Conservation (phyloP, 148 eudicot genomes). For the Cornus controversa region DNA sequence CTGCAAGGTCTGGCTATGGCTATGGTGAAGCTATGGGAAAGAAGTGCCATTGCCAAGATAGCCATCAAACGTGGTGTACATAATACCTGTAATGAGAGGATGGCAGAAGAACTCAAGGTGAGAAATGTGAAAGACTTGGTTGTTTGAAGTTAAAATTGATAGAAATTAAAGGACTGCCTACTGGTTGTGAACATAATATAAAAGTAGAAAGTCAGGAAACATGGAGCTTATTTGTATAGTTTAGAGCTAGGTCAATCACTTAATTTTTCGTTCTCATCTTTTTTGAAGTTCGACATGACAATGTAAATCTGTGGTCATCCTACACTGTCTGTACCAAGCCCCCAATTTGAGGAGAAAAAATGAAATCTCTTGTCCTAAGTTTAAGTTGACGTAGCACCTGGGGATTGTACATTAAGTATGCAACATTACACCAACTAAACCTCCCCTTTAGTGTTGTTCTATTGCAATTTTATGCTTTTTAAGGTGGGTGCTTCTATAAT, state of each 20-base stretch:
- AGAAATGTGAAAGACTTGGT: not conserved
- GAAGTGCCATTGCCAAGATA: constrained; percentile 90
- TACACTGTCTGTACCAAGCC: not conserved
- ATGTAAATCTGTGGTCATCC: not conserved
- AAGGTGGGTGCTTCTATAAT: not conserved
- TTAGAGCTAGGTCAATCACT: not conserved
- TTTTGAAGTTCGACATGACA: not conserved
- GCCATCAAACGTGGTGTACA: constrained; percentile 93
- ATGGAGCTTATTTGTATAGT: not conserved
- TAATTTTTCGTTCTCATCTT: not conserved
- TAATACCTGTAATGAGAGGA: constrained; percentile 79
- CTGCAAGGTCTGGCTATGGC: constrained; percentile 91
- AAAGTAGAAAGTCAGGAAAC: not conserved
- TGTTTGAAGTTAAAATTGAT: not conserved
- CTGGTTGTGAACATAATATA: not conserved
- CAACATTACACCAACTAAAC: not conserved
- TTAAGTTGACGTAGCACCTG: not conserved
- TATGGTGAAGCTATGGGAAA: constrained; percentile 91
- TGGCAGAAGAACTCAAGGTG: constrained; percentile 96
- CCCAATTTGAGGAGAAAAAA: not conserved
- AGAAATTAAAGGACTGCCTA: not conserved
- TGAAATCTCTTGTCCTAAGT: not conserved
- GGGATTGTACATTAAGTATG: not conserved
- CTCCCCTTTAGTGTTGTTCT: not conserved
- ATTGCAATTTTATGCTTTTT: not conserved